phyloP scores from a whole-genome alignment of 116 monocot genomes.

The Papilionanthe hybrid region DNA sequence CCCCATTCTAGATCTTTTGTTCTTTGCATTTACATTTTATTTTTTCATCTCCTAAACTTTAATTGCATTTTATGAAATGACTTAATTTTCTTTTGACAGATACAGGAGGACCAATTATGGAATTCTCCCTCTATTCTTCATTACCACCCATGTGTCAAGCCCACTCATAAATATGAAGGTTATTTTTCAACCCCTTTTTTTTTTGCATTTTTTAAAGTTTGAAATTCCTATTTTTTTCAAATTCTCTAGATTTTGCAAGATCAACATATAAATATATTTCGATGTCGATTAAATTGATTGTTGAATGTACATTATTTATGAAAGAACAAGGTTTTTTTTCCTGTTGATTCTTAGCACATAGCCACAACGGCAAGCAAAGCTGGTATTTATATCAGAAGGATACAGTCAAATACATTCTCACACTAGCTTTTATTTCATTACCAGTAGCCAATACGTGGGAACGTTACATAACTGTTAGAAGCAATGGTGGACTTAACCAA shows the following conservation, averaged over 20 bases:
- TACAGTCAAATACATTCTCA: not conserved
- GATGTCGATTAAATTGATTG: not conserved
- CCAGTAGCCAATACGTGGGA: conserved; percentile 42
- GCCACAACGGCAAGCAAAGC: not conserved
- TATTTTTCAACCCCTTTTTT: not conserved
- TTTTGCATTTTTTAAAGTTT: not conserved
- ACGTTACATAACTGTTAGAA: conserved; percentile 75
- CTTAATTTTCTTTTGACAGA: conserved; percentile 25
- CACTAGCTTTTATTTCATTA: conserved; percentile 5
- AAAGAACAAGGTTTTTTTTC: not conserved
- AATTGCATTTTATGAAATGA: not conserved
- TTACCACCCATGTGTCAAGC: conserved; percentile 59
- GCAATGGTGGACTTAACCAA: conserved; percentile 97
- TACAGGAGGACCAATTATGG: conserved; percentile 45
- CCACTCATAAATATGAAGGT: conserved; percentile 68
- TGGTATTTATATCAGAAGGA: not conserved
- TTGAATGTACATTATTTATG: not conserved
- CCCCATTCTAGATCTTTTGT: no score
- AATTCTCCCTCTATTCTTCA: conserved; percentile 48
- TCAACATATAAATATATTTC: not conserved
- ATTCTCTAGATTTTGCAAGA: not conserved
- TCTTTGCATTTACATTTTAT: not conserved
- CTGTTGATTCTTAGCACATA: not conserved
- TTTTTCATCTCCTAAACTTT: not conserved
- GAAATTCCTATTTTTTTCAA: not conserved